Conservation (phyloP, 2,329 filamentous ascomycete genomes). For the Phyllosticta capitalensis region DNA sequence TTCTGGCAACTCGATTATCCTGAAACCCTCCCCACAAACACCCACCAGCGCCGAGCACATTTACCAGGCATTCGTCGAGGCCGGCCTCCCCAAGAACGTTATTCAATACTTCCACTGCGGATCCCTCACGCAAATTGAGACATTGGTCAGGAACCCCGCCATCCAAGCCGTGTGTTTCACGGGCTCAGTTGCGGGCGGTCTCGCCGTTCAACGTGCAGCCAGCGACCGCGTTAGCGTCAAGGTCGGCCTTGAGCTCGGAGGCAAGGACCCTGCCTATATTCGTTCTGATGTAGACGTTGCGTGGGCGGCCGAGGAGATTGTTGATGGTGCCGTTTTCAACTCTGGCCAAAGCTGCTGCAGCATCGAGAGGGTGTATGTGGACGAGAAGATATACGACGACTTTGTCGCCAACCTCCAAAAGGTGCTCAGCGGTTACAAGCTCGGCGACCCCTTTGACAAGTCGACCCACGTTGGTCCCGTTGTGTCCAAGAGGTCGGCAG, state of each 20-base stretch:
- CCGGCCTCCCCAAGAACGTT: slow-evolving; percentile 73
- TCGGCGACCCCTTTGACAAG: slow-evolving; percentile 79
- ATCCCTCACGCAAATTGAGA: slow-evolving; percentile 64
- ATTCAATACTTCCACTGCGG: slow-evolving; percentile 91
- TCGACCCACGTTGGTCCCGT: slow-evolving; percentile 80
- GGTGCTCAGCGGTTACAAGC: slow-evolving; percentile 66
- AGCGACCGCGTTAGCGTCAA: slow-evolving; percentile 68
- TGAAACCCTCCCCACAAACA: slow-evolving; percentile 93
- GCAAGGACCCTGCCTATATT: slow-evolving; percentile 90
- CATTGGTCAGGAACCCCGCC: slow-evolving; percentile 65
- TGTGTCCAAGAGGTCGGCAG: slow-evolving; percentile 68
- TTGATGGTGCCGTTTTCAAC: slow-evolving; percentile 95
- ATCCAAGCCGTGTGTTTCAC: slow-evolving; percentile 86
- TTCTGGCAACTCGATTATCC: slow-evolving; percentile 79
- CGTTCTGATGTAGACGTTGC: slow-evolving; percentile 74
- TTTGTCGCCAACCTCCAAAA: slow-evolving; percentile 73
- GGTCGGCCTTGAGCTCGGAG: slow-evolving; percentile 84
- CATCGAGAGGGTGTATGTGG: slow-evolving; percentile 84
- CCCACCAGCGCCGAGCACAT: slow-evolving; percentile 85
- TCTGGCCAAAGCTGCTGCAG: slow-evolving; percentile 97
- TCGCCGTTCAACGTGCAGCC: slow-evolving; percentile 8
- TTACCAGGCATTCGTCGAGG: slow-evolving; percentile 63
- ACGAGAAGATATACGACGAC: slow-evolving; percentile 70
- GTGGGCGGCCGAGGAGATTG: slow-evolving; percentile 90
- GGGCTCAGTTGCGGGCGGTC: slow-evolving; percentile 61